A percentile compares a stretch with the other conserved stretches of the same genome.
Conservation (phyloP, 2,329 filamentous ascomycete genomes). For the Hypoxylon sp. region DNA sequence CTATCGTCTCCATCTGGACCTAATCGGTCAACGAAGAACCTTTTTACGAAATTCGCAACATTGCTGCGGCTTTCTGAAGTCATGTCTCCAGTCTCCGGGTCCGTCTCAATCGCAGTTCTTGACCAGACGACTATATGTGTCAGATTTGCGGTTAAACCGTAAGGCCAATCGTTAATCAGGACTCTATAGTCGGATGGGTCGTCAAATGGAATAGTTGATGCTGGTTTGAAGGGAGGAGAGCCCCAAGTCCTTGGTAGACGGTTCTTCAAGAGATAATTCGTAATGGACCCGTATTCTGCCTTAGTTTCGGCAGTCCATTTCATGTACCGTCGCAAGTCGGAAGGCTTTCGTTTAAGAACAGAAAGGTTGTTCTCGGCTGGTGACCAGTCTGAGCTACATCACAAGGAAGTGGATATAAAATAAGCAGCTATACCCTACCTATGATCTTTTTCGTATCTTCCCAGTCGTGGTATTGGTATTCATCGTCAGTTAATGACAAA, state of each 20-base stretch:
- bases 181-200: constrained; percentile 75
- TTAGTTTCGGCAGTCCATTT: constrained; percentile 80
- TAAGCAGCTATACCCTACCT: constrained; percentile 60
- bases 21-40: constrained; percentile 75
- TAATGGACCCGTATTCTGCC: constrained; percentile 82
- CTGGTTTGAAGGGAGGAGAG: constrained; percentile 67
- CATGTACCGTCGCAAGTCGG: constrained; percentile 84
- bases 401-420: constrained; percentile 16
- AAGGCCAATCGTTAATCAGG: constrained; percentile 94
- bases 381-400: constrained; percentile 55
- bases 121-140: constrained; percentile 94
- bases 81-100: constrained; percentile 79
- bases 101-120: constrained; percentile 83
- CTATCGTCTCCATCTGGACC: constrained; percentile 64
- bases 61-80: constrained; percentile 74
- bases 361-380: constrained; percentile 72
- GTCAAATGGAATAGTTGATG: constrained; percentile 66
- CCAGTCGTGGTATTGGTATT: constrained; percentile 82
- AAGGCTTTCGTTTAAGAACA: constrained; percentile 83
- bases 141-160: constrained; percentile 76
- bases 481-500: constrained; percentile 75
- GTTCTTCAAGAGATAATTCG: constrained; percentile 81
- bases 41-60: constrained; percentile 79
- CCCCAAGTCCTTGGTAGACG: constrained; percentile 79
- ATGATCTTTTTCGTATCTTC: constrained; percentile 78